Evolutionary conservation across 2,329 filamentous ascomycete genomes (phyloP), one percentile per base, ranked within the genome.

Genomic region (Leptographium wingfieldii): DNA sequence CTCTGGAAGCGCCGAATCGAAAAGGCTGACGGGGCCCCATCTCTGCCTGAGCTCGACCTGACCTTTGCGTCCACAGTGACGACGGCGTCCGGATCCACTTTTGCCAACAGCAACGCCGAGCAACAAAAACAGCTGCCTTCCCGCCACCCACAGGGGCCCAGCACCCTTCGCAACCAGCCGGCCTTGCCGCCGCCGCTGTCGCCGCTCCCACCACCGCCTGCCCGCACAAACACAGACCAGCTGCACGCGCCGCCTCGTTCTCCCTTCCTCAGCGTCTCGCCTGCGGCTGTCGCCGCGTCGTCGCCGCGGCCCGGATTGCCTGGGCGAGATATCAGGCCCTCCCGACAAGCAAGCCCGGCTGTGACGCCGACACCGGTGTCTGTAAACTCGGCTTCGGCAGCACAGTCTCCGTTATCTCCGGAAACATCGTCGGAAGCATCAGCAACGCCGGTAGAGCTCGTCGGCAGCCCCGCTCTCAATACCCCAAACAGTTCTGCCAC

Each of bases 1-100:
- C 70, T 77, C 38, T 82, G 79, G 79, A 74, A 75, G 60, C 73
- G 80, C 58, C 75, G 80, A 54, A 80, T 78, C 16, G 69, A 75
- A 31, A 81, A 77, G 67, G 72, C 72, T 59, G 77, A 80, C 59
- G 72, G 73, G 58, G 74, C 69, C 62, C 67, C 77, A 40, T 73
- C 76, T 55, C 72, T 82, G 5, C 69, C 77, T 10, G 74, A 76
- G 60, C 73, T 82, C 57, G 77, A 77, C 61, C 70, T 82, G 59
- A 67, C 74, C 76, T 46, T 55, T 51, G 49, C 55, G 40, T 35
- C 56, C 29, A 40, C 53, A 4, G 22, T 55, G 3, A 46, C 25
- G 14, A 27, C 56, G 16, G 31, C 48, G 3, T 43, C 56, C 9
- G 58, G 55, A 11, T 49, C 49, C 35, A 54, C 31, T 55, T 55